Base-by-base conservation (phyloP, 1,284 basidiomycete genomes). In the Ganoderma resinaceum region DNA sequence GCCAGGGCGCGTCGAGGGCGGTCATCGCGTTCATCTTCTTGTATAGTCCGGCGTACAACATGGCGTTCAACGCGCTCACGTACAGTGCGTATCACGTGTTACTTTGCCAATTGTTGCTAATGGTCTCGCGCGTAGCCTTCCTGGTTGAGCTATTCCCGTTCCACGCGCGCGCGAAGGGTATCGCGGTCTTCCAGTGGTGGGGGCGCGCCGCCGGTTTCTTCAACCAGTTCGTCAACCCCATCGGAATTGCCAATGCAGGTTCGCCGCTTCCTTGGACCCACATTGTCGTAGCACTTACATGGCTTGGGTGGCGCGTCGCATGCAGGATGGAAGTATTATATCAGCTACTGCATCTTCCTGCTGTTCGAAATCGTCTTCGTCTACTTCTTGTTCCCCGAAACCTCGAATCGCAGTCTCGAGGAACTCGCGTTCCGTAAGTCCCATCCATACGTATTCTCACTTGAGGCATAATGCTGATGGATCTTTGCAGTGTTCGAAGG, bases 151-250 rank as follows among this genome's bases (percentile, higher is more conserved):
- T 93, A 66, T 80, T 91, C 12, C 91, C 91, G 0, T 90, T 86
- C 78, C 83, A 82, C 57, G 86, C 91, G 60, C 86, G 90, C 65
- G 88, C 91, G 2, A 91, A 88, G 78, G 90, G 89, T 12, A 89
- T 91, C 74, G 87, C 89, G 18, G 74, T 90, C 46, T 89, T 87
- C 80, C 85, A 87, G 71, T 91, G 88, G 89, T 88, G 74, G 77
- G 80, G 85, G 59, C 84, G 87, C 49, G 79, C 82, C 43, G 85
- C 87, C 3, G 82, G 84, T 5, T 86, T 87, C 11, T 89, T 92
- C 82, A 93, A 91, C 76, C 89, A 91, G 76, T 92, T 91, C 74
- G 86, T 91, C 67, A 93, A 93, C 77, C 90, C 91, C 2, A 86
- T 90, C 80, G 89, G 87, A 2, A 86, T 90, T 61, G 78, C 75